Evolutionary conservation across 805 yeast species (phyloP).

Genomic region (Metschnikowia hibisci): DNA sequence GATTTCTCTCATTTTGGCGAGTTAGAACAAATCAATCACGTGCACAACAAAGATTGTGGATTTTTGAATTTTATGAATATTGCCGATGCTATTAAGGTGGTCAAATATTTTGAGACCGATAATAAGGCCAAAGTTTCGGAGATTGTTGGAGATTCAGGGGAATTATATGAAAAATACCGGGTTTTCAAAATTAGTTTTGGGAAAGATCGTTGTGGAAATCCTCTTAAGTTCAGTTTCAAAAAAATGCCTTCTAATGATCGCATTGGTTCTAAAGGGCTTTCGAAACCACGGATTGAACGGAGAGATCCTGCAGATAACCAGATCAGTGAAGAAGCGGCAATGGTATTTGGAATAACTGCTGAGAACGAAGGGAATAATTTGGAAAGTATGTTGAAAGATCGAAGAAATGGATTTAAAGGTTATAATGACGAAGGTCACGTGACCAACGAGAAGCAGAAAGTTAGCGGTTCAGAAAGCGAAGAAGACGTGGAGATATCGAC

Average conservation of each 20-base stretch:
- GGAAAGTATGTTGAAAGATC: background rate
- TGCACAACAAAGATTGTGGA: slow-evolving; percentile 67
- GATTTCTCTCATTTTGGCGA: slow-evolving; percentile 68
- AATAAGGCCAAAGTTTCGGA: slow-evolving; percentile 32
- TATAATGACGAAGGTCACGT: background rate
- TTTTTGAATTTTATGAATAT: slow-evolving; percentile 70
- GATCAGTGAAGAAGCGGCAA: slow-evolving; percentile 35
- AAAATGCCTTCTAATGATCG: slow-evolving; percentile 30
- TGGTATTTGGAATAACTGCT: slow-evolving; percentile 40
- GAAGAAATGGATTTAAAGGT: background rate
- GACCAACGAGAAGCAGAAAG: background rate
- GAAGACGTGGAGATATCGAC: slow-evolving; percentile 39
- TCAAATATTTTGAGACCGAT: slow-evolving; percentile 49
- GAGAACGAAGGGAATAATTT: too few species aligned
- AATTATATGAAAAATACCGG: slow-evolving; percentile 42
- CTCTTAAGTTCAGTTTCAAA: slow-evolving; percentile 49
- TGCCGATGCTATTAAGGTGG: slow-evolving; percentile 57
- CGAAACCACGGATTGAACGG: background rate
- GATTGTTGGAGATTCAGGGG: slow-evolving; percentile 33
- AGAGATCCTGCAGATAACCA: slow-evolving; percentile 2
- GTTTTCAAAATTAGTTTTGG: slow-evolving; percentile 64
- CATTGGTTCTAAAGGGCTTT: background rate
- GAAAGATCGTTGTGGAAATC: slow-evolving; percentile 79
- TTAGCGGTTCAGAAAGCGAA: slow-evolving; percentile 22
- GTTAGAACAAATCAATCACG: slow-evolving; percentile 71